Evolutionary conservation across 2,329 filamentous ascomycete genomes (phyloP), one percentile per base, ranked within the genome.

Genomic region (Phyllosticta paracitricarpa): DNA sequence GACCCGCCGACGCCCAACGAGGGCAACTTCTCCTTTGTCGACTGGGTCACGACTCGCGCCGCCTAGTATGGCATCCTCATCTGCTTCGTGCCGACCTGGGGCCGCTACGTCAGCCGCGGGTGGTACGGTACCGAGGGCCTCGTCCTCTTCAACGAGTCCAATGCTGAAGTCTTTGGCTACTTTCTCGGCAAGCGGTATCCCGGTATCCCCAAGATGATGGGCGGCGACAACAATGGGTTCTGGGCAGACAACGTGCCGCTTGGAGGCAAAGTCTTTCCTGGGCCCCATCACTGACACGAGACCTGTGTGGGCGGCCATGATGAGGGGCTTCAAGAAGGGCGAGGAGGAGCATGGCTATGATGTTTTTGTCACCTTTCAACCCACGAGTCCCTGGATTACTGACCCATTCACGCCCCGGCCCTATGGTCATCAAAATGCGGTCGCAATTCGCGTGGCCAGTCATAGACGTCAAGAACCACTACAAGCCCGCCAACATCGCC

Each of bases 21-120:
- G 8, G 51, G 14, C 8, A 54, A 54, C 52, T 54, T 59, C 12
- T 28, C 30, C 1, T 33, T 54, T 3, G 51, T 59, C 28, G 57
- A 59, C 52, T 54, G 57, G 57, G 51, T 35, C 3, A 52, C 54
- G 51, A 35, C 22, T n/a, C 51, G 51, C 8, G 51, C 57, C 2
- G 57, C 57, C 14, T 19, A 54, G 30, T 28, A 59, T 51, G 51
- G 51, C 25, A 59, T 59, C 57, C 52, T 59, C 19, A 51, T 59
- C 22, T 51, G 28, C 5, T 35, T 59, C 22, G 57, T 59, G 5
- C 57, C 57, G 10, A 54, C 51, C 30, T 59, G 57, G 51, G 51
- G 57, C 22, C 57, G 57, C 4, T 59, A 30, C 28, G 57, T 59
- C 22, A 59, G 54, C 22, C 35, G 51, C 24, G 57, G 28, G 7